These are phyloP conservation scores for Prunus mongolica DNA, from an alignment of 306 rosid genomes.

Conservation along the genomic window DNA sequence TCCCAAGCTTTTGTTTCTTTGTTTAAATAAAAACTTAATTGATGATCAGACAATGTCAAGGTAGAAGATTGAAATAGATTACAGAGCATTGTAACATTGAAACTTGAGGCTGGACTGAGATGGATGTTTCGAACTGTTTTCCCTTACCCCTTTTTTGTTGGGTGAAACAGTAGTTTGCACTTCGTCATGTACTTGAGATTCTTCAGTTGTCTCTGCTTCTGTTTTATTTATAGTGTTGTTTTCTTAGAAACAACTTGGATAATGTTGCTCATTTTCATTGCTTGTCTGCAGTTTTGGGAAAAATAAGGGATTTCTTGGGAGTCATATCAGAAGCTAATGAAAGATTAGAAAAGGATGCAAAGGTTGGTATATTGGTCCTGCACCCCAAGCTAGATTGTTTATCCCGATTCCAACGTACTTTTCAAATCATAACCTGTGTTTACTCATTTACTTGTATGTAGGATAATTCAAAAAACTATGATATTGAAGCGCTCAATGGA, in stretches of 20 bases:
- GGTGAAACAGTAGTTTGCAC: neutral
- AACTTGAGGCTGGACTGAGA: neutral
- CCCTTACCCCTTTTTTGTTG: neutral
- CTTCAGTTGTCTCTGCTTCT: slow-evolving; percentile 1
- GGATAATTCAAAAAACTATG: slow-evolving; percentile 58
- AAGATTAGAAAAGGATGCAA: slow-evolving; percentile 48
- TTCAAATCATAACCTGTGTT: neutral
- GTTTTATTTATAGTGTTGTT: neutral
- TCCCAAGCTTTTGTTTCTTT: neutral
- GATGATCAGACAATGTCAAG: neutral
- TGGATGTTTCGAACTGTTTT: neutral
- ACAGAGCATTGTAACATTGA: neutral
- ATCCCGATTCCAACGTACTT: neutral
- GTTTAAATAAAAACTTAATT: neutral
- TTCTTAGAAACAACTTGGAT: neutral
- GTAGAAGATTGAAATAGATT: neutral
- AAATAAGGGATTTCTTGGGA: slow-evolving; percentile 57
- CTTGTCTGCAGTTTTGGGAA: slow-evolving; percentile 40
- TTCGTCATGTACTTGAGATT: neutral
- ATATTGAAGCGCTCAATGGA: slow-evolving; percentile 73
- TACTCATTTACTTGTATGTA: slow-evolving; percentile 15
- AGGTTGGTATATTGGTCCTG: slow-evolving; percentile 47
- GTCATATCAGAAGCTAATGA: slow-evolving; percentile 76
- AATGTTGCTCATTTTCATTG: slow-evolving; percentile 7
- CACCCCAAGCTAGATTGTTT: neutral